A percentile compares a stretch with the other conserved stretches of the same genome.
Conservation (phyloP, 1,139 yeast genomes). For the Hansenula lynferdii region DNA sequence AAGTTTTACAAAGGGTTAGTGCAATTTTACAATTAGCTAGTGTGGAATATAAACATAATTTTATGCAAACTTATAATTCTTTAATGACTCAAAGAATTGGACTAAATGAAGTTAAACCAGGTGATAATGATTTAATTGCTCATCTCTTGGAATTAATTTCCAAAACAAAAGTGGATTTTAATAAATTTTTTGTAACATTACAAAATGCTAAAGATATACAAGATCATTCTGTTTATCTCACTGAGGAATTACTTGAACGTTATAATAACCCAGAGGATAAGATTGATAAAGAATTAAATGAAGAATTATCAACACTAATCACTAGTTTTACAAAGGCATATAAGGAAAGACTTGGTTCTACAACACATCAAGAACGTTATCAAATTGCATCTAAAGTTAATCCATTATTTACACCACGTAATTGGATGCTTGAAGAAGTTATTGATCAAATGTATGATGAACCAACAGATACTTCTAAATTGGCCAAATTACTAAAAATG, state of each 20-base stretch:
- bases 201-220: slow-evolving; percentile 37
- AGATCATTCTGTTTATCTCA: slow-evolving; percentile 33
- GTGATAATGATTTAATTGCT: slow-evolving; percentile 33
- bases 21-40: slow-evolving; percentile 59
- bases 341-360: slow-evolving; percentile 36
- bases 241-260: slow-evolving; percentile 20
- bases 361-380: slow-evolving; percentile 32
- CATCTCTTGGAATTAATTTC: slow-evolving; percentile 54
- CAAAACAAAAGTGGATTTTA: slow-evolving; percentile 69
- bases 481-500: slow-evolving; percentile 58
- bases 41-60: slow-evolving; percentile 58
- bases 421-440: slow-evolving; percentile 86
- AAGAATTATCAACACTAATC: slow-evolving; percentile 25
- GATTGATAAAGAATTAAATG: slow-evolving; percentile 25
- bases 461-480: slow-evolving; percentile 29
- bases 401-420: slow-evolving; percentile 79
- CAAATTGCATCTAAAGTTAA: slow-evolving; percentile 44
- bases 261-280: slow-evolving; percentile 20
- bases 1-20: slow-evolving; percentile 58
- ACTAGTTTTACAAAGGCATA: slow-evolving; percentile 34
- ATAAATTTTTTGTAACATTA: slow-evolving; percentile 64
- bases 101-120: slow-evolving; percentile 35
- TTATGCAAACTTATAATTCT: slow-evolving; percentile 53
- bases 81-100: slow-evolving; percentile 72
- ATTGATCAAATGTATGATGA: slow-evolving; percentile 37